phyloP scores from a whole-genome alignment of 306 rosid genomes.

The Trifolium dubium region DNA sequence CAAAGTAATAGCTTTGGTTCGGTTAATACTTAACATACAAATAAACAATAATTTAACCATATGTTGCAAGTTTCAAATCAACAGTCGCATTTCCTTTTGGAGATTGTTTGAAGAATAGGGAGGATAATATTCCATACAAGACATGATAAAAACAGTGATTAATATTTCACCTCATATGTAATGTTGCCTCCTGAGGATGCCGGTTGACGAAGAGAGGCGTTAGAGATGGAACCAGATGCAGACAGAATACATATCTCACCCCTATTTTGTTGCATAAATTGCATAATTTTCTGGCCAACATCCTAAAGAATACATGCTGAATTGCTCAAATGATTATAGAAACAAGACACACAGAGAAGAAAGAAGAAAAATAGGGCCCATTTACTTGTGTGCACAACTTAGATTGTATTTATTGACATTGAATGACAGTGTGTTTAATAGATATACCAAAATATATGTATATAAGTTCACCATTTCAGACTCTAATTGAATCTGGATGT shows the following conservation, averaged over 20 bases:
- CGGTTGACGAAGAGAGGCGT: slow-evolving; percentile 91
- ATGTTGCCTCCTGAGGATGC: slow-evolving; percentile 91
- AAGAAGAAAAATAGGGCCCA: background rate
- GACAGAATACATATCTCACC: slow-evolving; percentile 92
- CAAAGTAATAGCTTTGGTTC: slow-evolving; percentile 18
- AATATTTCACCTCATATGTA: slow-evolving; percentile 78
- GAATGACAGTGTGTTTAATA: background rate
- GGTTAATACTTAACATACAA: background rate
- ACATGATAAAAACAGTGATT: slow-evolving; percentile 23
- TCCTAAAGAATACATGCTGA: slow-evolving; percentile 64
- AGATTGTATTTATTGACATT: background rate
- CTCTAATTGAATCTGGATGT: background rate
- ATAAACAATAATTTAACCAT: slow-evolving; percentile 19
- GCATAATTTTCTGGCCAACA: slow-evolving; percentile 93
- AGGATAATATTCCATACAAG: slow-evolving; percentile 8
- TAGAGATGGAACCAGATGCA: slow-evolving; percentile 90
- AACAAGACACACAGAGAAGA: slow-evolving; percentile 42
- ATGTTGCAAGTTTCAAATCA: slow-evolving; percentile 19
- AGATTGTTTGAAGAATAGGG: slow-evolving; percentile 31
- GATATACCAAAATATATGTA: background rate
- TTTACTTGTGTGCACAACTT: background rate
- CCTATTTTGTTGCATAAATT: slow-evolving; percentile 90
- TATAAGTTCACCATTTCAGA: slow-evolving; percentile 4
- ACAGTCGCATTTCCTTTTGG: slow-evolving; percentile 25
- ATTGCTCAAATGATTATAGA: slow-evolving; percentile 47